Evolutionary conservation across 306 rosid species (phyloP).

Genomic region (Begonia loranthoides): DNA sequence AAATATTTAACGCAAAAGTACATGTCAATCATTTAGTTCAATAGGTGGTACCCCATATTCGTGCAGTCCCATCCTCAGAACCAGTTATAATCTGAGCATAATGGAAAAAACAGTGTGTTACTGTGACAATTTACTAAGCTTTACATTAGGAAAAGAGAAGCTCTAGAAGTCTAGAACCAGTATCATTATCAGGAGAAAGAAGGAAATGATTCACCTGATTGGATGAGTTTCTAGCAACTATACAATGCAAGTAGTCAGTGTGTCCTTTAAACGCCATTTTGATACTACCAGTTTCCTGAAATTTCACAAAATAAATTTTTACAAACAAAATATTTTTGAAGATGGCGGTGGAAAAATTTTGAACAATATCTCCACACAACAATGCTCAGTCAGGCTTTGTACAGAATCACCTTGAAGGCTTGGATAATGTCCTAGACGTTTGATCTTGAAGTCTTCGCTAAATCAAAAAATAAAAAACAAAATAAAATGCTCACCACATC

Average conservation of each 20-base stretch:
- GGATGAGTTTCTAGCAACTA: constrained; percentile 69
- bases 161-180: background rate
- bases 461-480: too few relatives aligned
- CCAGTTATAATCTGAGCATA: constrained; percentile 74
- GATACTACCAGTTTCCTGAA: constrained; percentile 65
- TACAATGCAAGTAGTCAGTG: constrained; percentile 70
- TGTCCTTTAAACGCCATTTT: constrained; percentile 80
- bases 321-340: too few relatives aligned
- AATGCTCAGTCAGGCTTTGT: too few relatives aligned
- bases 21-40: too few relatives aligned
- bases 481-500: constrained; percentile 72
- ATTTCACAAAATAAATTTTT: constrained; percentile 10
- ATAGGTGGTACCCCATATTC: constrained; percentile 66
- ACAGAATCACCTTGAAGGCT: constrained; percentile 24
- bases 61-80: constrained; percentile 84
- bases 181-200: constrained; percentile 5
- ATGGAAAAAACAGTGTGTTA: background rate
- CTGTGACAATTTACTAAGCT: too few relatives aligned
- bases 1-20: constrained; percentile 6
- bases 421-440: too few relatives aligned
- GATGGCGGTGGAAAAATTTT: background rate
- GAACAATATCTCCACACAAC: too few relatives aligned
- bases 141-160: too few relatives aligned
- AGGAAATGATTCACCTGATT: constrained; percentile 45
- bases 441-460: too few relatives aligned